Percentiles rank a stretch among this genome's conserved stretches.
These are phyloP conservation scores for Pyrenula massariospora DNA, from an alignment of 495 filamentous ascomycete species.

Conservation along the genomic window DNA sequence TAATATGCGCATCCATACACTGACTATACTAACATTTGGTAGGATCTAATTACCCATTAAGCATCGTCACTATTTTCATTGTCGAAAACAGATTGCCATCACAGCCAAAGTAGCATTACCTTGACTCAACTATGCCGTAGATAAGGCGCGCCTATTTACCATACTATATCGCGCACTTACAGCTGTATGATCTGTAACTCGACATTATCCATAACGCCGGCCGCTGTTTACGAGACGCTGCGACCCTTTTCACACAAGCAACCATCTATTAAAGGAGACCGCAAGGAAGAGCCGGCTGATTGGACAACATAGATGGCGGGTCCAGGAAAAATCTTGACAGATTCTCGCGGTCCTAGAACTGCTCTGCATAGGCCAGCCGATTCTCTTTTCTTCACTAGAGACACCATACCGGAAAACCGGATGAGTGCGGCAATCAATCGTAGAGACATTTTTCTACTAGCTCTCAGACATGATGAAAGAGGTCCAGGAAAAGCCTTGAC, in stretches of 20 bases:
- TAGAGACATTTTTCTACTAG: neutral
- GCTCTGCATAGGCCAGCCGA: neutral
- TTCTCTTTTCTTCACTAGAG: neutral
- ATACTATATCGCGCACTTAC: too few relatives aligned
- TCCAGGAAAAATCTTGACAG: neutral
- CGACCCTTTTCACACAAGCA: neutral
- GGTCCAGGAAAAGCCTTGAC: neutral
- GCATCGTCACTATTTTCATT: neutral
- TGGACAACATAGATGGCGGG: neutral
- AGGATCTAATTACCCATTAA: neutral
- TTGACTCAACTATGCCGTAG: neutral
- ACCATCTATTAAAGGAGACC: neutral
- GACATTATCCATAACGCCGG: too few relatives aligned
- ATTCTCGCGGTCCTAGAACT: neutral
- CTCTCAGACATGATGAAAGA: neutral
- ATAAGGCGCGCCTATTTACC: too few relatives aligned
- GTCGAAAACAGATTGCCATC: neutral
- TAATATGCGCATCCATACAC: too few relatives aligned
- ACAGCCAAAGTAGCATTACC: neutral
- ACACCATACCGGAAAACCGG: neutral
- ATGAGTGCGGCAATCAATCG: neutral
- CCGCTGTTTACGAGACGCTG: neutral
- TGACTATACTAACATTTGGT: too few relatives aligned
- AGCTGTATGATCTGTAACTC: too few relatives aligned
- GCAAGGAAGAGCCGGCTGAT: neutral